These are phyloP conservation scores for Flueggea neowawraea DNA, from an alignment of 441 rosid genomes.

Conservation along the genomic window DNA sequence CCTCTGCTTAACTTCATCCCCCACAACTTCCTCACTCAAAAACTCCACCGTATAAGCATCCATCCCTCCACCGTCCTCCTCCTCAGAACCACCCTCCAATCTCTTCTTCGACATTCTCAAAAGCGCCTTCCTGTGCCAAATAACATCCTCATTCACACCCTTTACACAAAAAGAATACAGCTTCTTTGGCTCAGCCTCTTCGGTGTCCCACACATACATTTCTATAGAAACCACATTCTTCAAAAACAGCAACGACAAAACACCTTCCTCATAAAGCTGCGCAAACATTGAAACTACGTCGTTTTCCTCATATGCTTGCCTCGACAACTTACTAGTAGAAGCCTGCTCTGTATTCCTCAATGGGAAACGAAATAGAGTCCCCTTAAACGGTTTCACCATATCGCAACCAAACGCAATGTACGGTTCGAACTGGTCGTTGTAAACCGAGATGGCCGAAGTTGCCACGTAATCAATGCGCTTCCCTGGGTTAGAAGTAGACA, in stretches of 20 bases:
- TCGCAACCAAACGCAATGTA: conserved; percentile 92
- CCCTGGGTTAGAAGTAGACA: conserved; percentile 92
- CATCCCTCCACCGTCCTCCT: conserved; percentile 24
- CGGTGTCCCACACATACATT: conserved; percentile 83
- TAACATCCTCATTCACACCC: conserved; percentile 43
- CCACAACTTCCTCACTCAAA: conserved; percentile 59
- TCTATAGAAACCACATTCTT: conserved; percentile 75
- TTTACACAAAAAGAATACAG: conserved; percentile 62
- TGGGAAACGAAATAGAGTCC: conserved; percentile 94
- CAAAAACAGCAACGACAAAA: conserved; percentile 78
- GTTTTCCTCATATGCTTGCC: conserved; percentile 75
- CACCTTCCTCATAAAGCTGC: conserved; percentile 85
- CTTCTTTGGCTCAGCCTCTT: conserved; percentile 66
- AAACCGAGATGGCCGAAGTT: conserved; percentile 62
- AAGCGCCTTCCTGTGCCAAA: conserved; percentile 82
- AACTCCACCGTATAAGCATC: conserved; percentile 80
- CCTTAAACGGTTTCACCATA: conserved; percentile 65
- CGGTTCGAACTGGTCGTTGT: conserved; percentile 83
- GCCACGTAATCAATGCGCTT: conserved; percentile 87
- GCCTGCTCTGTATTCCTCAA: conserved; percentile 84
- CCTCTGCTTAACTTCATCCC: conserved; percentile 47
- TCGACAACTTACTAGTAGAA: conserved; percentile 76
- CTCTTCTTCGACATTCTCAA: conserved; percentile 58
- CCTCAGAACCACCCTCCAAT: neutral
- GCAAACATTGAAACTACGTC: conserved; percentile 69